Percentiles rank a stretch among this genome's conserved stretches.
Conservation (phyloP, 2,329 filamentous ascomycete species). For the Penicillium sp. region DNA sequence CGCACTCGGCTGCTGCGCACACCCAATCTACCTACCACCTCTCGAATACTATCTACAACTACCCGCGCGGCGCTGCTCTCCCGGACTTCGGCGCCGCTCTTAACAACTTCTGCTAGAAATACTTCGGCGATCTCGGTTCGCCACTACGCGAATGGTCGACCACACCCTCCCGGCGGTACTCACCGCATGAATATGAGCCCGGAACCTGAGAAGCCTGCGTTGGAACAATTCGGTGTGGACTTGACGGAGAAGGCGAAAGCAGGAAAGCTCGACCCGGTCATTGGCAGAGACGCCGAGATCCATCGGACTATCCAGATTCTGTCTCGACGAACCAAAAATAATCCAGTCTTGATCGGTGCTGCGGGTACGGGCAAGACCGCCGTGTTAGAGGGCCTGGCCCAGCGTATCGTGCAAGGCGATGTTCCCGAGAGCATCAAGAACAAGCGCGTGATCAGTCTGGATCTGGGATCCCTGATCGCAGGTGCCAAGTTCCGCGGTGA, state of each 20-base stretch:
- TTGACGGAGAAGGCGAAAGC: constrained; percentile 80
- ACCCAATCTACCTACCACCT: constrained; percentile 23
- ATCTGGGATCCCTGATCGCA: constrained; percentile 89
- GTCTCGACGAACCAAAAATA: constrained; percentile 91
- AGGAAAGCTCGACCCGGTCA: constrained; percentile 93
- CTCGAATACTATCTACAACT: constrained; percentile 23
- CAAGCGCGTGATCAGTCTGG: constrained; percentile 83
- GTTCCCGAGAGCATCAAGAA: constrained; percentile 96
- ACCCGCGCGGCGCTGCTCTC: constrained; percentile 24
- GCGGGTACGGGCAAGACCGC: constrained; percentile 94
- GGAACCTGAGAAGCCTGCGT: constrained; percentile 75
- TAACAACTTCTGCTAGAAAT: constrained; percentile 11
- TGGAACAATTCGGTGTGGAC: constrained; percentile 91
- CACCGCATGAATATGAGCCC: constrained; percentile 88
- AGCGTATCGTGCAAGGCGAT: constrained; percentile 87
- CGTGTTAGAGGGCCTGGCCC: constrained; percentile 84
- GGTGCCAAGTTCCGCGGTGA: constrained; percentile 95
- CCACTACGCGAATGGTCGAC: constrained; percentile 62
- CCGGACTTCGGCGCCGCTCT: constrained; percentile 20
- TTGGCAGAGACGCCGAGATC: constrained; percentile 88
- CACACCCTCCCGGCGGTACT: constrained; percentile 87
- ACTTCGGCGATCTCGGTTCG: constrained; percentile 27
- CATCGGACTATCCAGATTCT: constrained; percentile 93
- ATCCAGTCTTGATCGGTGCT: constrained; percentile 88
- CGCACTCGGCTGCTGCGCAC: constrained; percentile 35